phyloP scores from a whole-genome alignment of 768 basidiomycete species.

The Xanthoconium purpureum region DNA sequence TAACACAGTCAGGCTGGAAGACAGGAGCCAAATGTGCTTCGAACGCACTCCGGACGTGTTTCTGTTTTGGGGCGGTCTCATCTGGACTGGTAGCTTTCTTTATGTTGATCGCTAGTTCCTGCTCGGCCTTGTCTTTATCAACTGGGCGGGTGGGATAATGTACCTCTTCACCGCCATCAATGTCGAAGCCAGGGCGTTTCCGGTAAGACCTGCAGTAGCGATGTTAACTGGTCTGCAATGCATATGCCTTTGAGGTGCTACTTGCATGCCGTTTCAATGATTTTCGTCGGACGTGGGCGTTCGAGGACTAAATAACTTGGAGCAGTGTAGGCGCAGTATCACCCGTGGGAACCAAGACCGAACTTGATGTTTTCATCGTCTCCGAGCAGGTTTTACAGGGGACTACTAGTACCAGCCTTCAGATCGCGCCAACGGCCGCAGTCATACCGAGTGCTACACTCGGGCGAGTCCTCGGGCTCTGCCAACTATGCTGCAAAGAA shows the following conservation, averaged over 20 bases:
- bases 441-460: slow-evolving; percentile 16
- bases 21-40: slow-evolving; percentile 9
- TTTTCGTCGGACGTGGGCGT: slow-evolving; percentile 1
- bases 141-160: slow-evolving; percentile 97
- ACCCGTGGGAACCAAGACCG: slow-evolving; percentile 21
- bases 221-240: slow-evolving; percentile 8
- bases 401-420: not conserved
- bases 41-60: slow-evolving; percentile 92
- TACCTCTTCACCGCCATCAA: slow-evolving; percentile 69
- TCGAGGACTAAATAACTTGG: not conserved
- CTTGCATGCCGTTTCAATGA: slow-evolving; percentile 24
- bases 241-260: slow-evolving; percentile 5
- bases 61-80: slow-evolving; percentile 97
- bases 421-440: slow-evolving; percentile 6
- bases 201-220: slow-evolving; percentile 30
- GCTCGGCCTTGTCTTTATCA: slow-evolving; percentile 97
- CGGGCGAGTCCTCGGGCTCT: slow-evolving; percentile 8
- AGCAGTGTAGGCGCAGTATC: slow-evolving; percentile 9
- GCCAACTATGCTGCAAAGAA: slow-evolving; percentile 56
- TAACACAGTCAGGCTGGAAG: slow-evolving; percentile 11
- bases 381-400: slow-evolving; percentile 13
- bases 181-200: slow-evolving; percentile 50
- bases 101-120: slow-evolving; percentile 90
- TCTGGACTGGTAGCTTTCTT: slow-evolving; percentile 98
- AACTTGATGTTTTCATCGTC: slow-evolving; percentile 19